Evolutionary conservation across 2,329 filamentous ascomycete species (phyloP), one percentile per base, ranked within the genome.

Genomic region (Microcera coccophila): DNA sequence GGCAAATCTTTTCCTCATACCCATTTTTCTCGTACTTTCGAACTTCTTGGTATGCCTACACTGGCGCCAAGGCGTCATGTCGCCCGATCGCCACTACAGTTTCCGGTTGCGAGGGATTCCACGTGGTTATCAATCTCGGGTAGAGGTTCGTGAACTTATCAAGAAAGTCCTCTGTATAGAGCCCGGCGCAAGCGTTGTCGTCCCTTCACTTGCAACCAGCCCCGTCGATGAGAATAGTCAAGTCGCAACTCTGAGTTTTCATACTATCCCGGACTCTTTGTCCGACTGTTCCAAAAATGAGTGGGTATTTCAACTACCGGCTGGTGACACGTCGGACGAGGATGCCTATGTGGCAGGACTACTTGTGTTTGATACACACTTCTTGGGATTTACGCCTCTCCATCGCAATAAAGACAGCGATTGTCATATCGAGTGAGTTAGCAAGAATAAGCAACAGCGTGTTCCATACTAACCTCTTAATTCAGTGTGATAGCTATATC

Each of bases 401-500:
- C 31, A 48, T 18, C 21, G 38, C 28, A 19, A 28, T 12, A 19
- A 17, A 16, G 36, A 39, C 15, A 33, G 41, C 12, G 33, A 40
- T 29, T 43, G 24, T 21, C 16, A 44, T 21, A 12, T 37, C 9
- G 36, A 44, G 45, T 41, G 20, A 38, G 38, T 38, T 9, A 20
- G 16, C 37, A 15, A 21, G 16, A 41, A 36, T 33, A 5, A 7
- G 22, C 28, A 38, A 29, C n/a, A 19, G 24, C 12, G 28, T 38
- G 9, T 5, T 9, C 19, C 12, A 19, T n/a, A 16, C 16, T 38
- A 10, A 38, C 19, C 11, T n/a, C 5, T 26, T 8, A 26, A 28
- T 28, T 38, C 20, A 52, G 49, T 35, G 16, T 47, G 8, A 42
- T 52, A 21, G 49, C 46, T 19, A 48, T 52, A 22, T 42, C 49